Conservation (phyloP, 2,329 filamentous ascomycete genomes). For the Acrodontium crateriforme region DNA sequence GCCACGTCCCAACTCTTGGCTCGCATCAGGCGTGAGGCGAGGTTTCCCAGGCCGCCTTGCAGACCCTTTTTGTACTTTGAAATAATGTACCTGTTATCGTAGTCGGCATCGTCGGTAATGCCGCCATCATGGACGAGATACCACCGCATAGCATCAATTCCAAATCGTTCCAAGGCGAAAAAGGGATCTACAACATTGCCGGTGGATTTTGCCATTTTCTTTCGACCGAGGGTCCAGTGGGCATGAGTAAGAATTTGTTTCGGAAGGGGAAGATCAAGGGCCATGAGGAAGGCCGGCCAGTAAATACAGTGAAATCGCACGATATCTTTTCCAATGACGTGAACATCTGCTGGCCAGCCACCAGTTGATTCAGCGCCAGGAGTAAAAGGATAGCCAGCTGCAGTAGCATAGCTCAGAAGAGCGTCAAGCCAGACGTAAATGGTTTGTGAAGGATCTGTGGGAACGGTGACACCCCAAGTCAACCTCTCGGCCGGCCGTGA, state of each 20-base stretch:
- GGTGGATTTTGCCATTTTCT: constrained; percentile 93
- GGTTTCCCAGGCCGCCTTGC: constrained; percentile 65
- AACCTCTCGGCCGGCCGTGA: constrained; percentile 68
- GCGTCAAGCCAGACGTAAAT: constrained; percentile 99
- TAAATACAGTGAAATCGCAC: constrained; percentile 93
- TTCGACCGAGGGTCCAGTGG: constrained; percentile 84
- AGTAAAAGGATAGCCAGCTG: constrained; percentile 70
- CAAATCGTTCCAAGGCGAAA: constrained; percentile 78
- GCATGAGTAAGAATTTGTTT: constrained; percentile 74
- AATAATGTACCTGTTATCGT: constrained; percentile 65
- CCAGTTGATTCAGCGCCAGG: constrained; percentile 47
- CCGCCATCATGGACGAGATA: constrained; percentile 74
- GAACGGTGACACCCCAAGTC: constrained; percentile 79
- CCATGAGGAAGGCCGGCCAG: constrained; percentile 93
- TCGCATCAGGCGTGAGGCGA: constrained; percentile 53
- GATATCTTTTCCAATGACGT: constrained; percentile 94
- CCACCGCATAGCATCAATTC: constrained; percentile 75
- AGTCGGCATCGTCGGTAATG: constrained; percentile 65
- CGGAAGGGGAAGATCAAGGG: constrained; percentile 64
- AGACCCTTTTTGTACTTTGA: constrained; percentile 67
- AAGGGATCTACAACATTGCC: constrained; percentile 94
- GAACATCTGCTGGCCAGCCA: constrained; percentile 82
- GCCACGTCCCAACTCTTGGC: constrained; percentile 43
- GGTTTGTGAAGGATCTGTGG: constrained; percentile 70
- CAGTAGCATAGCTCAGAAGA: constrained; percentile 84